Evolutionary conservation across 108 stramenopile species (phyloP), one percentile per base, ranked within the genome.

Genomic region (Conticribra guillardii): DNA sequence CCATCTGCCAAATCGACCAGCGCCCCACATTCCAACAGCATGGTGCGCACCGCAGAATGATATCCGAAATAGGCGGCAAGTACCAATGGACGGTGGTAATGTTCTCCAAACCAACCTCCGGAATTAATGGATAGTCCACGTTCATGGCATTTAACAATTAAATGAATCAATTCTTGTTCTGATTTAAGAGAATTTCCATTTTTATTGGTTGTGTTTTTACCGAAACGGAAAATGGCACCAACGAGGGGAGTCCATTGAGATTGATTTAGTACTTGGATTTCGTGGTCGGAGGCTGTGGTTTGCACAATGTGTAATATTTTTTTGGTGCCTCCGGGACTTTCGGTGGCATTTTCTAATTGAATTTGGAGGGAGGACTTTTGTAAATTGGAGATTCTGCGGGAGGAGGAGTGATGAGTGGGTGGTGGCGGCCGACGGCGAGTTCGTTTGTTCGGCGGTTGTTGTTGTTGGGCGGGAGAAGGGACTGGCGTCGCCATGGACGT

Each of bases 61-160:
- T 53, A 79, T 0, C 77, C 77, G 30, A 52, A 79, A 27, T 79
- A 79, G 0, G 77, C 77, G 23, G 77, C 72, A 17, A 79, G 54
- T 24, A 57, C 53, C 8, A 79, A n/a, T 17, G 77, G 71, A 21
- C 71, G 71, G 21, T 79, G 71, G 28, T 26, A 47, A 27, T 60
- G 48, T n/a, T n/a, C 45, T 26, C 60, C 67, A 48, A 76, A 69
- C 26, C 11, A 45, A 4, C 44, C 71, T 16, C 72, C 57, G 9
- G 72, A 67, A 67, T 79, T 61, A 17, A 68, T 4, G 4, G 65
- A 68, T 45, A 79, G 22, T 7, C 64, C 49, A 29, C 72, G 54
- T 32, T 41, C 45, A 48, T 60, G 47, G 26, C 64, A 73, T 8
- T 28, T 19, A 27, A 28, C 15, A 11, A 79, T 68, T 7, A 79